Evolutionary conservation across 306 rosid species (phyloP).

Genomic region (Herpetospermum pedunculosum): DNA sequence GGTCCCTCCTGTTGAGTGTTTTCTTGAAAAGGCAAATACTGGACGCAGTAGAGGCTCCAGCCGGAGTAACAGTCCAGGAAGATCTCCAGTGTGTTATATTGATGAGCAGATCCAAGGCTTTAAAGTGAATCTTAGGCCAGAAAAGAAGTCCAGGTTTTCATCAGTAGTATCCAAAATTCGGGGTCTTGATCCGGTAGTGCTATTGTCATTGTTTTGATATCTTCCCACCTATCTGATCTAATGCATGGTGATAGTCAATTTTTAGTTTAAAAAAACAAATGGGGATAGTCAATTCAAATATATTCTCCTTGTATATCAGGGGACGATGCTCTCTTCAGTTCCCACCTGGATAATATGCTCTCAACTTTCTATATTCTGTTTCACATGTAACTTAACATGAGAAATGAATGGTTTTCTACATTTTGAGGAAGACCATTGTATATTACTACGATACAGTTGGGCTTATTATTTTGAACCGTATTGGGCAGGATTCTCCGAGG

Average conservation of each 20-base stretch:
- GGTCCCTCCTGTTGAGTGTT: conserved; percentile 82
- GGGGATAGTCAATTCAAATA: too few species aligned
- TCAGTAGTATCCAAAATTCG: conserved; percentile 93
- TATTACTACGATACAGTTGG: background rate
- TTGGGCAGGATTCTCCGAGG: conserved; percentile 65
- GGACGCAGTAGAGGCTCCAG: conserved; percentile 92
- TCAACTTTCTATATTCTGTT: background rate
- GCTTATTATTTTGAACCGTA: conserved; percentile 6
- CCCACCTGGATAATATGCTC: background rate
- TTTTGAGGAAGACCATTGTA: background rate
- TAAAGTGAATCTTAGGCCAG: conserved; percentile 79
- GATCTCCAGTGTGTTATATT: conserved; percentile 67
- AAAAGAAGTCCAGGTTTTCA: conserved; percentile 86
- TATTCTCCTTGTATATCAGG: too few species aligned
- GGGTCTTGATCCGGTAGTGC: conserved; percentile 85
- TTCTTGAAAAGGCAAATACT: conserved; percentile 67
- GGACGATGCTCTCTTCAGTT: background rate
- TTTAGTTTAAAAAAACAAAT: too few species aligned
- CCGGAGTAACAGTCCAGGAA: conserved; percentile 83
- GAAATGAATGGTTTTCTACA: background rate
- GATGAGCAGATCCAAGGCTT: conserved; percentile 83
- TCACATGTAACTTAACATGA: background rate
- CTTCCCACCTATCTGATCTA: background rate
- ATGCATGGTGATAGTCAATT: background rate
- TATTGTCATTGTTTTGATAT: conserved; percentile 4